phyloP scores from a whole-genome alignment of 2,329 filamentous ascomycete genomes.

The Sphaerulina musiva region DNA sequence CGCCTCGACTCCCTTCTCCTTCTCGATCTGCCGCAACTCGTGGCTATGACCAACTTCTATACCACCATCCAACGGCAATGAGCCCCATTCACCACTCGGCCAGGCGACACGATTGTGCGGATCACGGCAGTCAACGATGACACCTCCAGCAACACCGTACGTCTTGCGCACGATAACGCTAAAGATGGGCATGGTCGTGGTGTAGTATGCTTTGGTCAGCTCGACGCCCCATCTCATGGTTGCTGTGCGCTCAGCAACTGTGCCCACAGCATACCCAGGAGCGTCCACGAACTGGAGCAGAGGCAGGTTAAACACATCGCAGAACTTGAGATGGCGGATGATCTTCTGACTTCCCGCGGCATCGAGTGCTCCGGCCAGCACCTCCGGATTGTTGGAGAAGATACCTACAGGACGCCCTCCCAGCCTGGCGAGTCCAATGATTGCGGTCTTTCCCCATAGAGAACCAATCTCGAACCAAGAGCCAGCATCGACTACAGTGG shows the following conservation, averaged over 20 bases:
- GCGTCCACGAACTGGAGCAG: conserved; percentile 59
- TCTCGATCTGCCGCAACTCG: conserved; percentile 51
- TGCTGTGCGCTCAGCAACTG: conserved; percentile 54
- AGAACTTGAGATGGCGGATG: conserved; percentile 54
- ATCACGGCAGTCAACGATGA: conserved; percentile 58
- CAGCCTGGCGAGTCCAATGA: conserved; percentile 55
- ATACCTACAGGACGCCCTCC: conserved; percentile 54
- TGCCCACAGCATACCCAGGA: conserved; percentile 59
- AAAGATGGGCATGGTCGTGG: conserved; percentile 57
- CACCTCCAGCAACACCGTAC: conserved; percentile 58
- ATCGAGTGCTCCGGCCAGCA: conserved; percentile 56
- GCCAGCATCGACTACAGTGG: conserved; percentile 48
- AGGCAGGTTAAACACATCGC: conserved; percentile 60
- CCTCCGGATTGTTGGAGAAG: conserved; percentile 55
- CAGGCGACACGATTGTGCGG: conserved; percentile 57
- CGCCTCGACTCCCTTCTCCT: conserved; percentile 45
- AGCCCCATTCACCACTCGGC: conserved; percentile 59
- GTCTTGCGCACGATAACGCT: conserved; percentile 55
- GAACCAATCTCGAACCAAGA: conserved; percentile 60
- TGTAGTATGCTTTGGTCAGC: conserved; percentile 56
- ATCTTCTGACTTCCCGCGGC: conserved; percentile 56
- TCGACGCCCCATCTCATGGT: conserved; percentile 61
- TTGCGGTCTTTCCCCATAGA: conserved; percentile 57
- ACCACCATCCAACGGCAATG: conserved; percentile 56
- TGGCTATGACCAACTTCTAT: conserved; percentile 59